Conservation (phyloP, 208 protist genomes). For the Trypanosoma mega region DNA sequence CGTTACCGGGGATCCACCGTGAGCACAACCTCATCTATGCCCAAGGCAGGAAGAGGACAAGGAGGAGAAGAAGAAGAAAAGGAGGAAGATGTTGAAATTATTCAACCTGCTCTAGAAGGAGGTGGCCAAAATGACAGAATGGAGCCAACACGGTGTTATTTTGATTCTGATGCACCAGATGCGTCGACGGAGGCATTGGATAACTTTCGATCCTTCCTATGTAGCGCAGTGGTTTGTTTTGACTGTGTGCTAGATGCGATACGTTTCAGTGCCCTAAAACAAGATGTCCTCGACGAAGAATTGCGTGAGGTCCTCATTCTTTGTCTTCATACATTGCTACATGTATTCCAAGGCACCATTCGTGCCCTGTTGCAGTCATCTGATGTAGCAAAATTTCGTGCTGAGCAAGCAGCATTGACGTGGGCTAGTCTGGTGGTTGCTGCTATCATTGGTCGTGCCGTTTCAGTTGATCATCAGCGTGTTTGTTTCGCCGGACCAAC, state of each 20-base stretch:
- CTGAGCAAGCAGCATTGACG: conserved; percentile 41
- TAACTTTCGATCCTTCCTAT: conserved; percentile 27
- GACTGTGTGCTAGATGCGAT: conserved; percentile 43
- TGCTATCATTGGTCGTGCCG: conserved; percentile 34
- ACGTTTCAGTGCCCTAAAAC: conserved; percentile 33
- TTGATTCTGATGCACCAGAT: neutral
- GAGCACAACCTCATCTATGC: neutral
- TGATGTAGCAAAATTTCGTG: conserved; percentile 22
- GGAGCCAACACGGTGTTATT: neutral
- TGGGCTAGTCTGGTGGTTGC: conserved; percentile 49
- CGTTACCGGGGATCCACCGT: conserved; percentile 14
- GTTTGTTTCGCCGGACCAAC: conserved; percentile 46
- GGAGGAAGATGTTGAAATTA: no score
- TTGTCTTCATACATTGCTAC: conserved; percentile 32
- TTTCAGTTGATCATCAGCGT: conserved; percentile 35
- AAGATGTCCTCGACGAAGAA: conserved; percentile 53
- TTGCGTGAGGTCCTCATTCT: conserved; percentile 42
- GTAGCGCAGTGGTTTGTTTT: conserved; percentile 35
- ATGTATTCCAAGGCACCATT: conserved; percentile 32
- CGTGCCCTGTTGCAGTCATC: conserved; percentile 30
- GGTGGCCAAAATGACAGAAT: no score
- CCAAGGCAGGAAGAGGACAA: neutral
- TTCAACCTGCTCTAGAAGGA: no score
- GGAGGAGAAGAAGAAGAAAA: neutral
- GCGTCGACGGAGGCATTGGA: conserved; percentile 10